phyloP scores from a whole-genome alignment of 352 stramenopile species.

The Thraustochytrium sp. region DNA sequence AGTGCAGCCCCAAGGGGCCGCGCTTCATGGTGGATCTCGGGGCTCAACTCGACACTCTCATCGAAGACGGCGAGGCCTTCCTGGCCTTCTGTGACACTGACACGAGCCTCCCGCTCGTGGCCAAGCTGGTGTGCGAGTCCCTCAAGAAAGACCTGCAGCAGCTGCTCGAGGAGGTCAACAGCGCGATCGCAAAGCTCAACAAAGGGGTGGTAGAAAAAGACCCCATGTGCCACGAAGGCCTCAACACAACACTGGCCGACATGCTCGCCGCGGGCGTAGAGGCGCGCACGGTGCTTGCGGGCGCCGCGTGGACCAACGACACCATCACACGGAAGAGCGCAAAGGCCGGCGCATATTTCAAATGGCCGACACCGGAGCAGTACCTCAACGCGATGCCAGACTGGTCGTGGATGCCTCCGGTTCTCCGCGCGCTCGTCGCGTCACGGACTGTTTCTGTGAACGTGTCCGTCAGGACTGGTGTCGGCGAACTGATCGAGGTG shows the following conservation, averaged over 20 bases:
- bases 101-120: not conserved
- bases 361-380: not conserved
- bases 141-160: not conserved
- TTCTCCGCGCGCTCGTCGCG: not conserved
- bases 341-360: not conserved
- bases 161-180: not conserved
- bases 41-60: not conserved
- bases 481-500: not conserved
- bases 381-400: not conserved
- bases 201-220: not conserved
- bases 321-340: not conserved
- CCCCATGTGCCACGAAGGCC: not conserved
- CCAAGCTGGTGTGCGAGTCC: not conserved
- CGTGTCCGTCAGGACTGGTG: not conserved
- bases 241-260: not conserved
- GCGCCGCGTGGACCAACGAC: not conserved
- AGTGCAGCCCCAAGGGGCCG: not conserved
- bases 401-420: not conserved
- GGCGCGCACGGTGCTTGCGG: not conserved
- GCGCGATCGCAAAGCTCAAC: not conserved
- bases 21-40: not conserved
- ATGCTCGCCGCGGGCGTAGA: not conserved
- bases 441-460: not conserved
- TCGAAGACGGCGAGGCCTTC: not conserved
- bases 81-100: not conserved